Base-by-base conservation (phyloP, 768 basidiomycete genomes). In the Pisolithus microcarpus region DNA sequence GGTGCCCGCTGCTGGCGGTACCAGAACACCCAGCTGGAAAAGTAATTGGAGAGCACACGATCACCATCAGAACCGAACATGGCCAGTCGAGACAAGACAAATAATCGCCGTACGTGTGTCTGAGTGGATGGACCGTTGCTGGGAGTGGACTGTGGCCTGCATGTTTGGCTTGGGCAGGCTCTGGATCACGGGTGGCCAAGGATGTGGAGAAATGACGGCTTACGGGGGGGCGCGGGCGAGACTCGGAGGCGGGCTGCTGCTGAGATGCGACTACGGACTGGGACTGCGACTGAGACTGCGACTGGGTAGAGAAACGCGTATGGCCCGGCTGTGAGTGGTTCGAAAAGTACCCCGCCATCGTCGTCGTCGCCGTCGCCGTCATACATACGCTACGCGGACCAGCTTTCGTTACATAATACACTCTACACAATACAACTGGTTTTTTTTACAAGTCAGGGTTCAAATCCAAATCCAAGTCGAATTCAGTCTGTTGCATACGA, bases 1-100 rank as follows among this genome's bases (percentile, higher is more conserved):
- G 91, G 90, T 2, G 87, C 75, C 55, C 90, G 86, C 64, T 95
- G 91, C 63, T 91, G 87, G 56, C 89, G 80, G 72, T 91, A 93
- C 86, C 87, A 93, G 65, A 91, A 91, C 6, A 90, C 78, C 91
- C 91, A 93, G 52, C 88, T 91, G 63, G 39, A 56, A 56, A 56
- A 23, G 21, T 23, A 23, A 23, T 23, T 23, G 19, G 49, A 51
- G 43, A 38, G 48, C 38, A 38, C 46, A 47, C 38, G 36, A 43
- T 10, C 34, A 15, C 48, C 19, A 53, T 61, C n/a, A 65, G 56
- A 38, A 55, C 24, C 11, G 46, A 30, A 44, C 52, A 36, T 47
- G 30, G 56, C 18, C 1, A 46, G 51, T 49, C 42, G 58, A 49
- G 51, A 51, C 30, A 54, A 48, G 61, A 53, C 55, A 55, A 59